Evolutionary conservation across 1,139 yeast species (phyloP), one percentile per base, ranked within the genome.

Genomic region (Suhomyces panamericanus): DNA sequence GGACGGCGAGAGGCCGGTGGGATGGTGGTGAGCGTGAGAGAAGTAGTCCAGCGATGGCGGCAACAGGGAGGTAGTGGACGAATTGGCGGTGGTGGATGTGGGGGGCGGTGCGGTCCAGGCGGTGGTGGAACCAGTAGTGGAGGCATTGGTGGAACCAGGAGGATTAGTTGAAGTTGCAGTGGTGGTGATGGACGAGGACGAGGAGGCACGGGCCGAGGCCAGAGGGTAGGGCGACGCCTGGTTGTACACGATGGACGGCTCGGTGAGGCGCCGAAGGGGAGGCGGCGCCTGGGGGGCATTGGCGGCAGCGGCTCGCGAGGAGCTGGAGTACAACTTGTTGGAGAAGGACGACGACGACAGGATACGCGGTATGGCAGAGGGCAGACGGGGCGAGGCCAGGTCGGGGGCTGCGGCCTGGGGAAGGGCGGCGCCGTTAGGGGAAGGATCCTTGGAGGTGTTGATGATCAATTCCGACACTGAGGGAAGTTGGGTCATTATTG

Each of bases 401-500:
- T 34, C 42, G 12, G 32, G 38, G n/a, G 38, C n/a, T n/a, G n/a
- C 30, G 20, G 36, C 28, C 29, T 6, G 39, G 35, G 11, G 15
- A 32, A 2, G 38, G 42, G 24, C 8, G 24, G 24, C 24, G 24
- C 24, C 29, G 29, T 26, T 26, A 44, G 49, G 7, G 49, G 51
- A 20, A 33, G 37, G 32, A 40, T 48, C 38, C 47, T 46, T 42
- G 38, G 41, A 34, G 28, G 63, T 49, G 15, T 56, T 49, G 30
- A 61, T 58, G 59, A 67, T 60, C 44, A 67, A 56, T 52, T 67
- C 73, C 32, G 68, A 61, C 17, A 67, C 71, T 7, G 72, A 66
- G 30, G 73, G 73, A 44, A 67, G 63, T 50, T 64, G 70, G 6
- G 70, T 60, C 72, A 66, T 66, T 41, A 46, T 50, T 29, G 39